These are phyloP conservation scores for Acephala macrosclerotiorum DNA, from an alignment of 2,329 filamentous ascomycete species.

Conservation along the genomic window DNA sequence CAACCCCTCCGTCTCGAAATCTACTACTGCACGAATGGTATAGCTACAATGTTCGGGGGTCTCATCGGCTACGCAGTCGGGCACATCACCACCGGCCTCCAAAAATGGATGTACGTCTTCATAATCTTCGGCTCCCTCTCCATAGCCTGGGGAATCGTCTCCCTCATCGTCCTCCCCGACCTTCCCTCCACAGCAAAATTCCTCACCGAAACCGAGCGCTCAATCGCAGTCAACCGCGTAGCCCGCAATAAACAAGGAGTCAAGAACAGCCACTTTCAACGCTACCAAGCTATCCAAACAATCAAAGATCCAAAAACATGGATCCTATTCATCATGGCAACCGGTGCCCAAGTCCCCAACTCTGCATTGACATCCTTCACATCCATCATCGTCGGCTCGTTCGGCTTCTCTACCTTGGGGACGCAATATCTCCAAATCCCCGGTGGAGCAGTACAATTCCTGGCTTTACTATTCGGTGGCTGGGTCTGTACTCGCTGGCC, in stretches of 20 bases:
- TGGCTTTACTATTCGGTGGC: conserved; percentile 58
- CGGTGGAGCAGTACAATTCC: conserved; percentile 63
- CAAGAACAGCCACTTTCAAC: conserved; percentile 58
- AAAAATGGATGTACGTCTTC: conserved; percentile 64
- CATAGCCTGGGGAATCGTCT: conserved; percentile 59
- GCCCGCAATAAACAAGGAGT: conserved; percentile 59
- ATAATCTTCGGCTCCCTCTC: conserved; percentile 65
- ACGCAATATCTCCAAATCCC: conserved; percentile 67
- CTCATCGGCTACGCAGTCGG: conserved; percentile 55
- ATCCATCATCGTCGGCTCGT: conserved; percentile 36
- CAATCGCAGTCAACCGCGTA: conserved; percentile 60
- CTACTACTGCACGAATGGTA: conserved; percentile 50
- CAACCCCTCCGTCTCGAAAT: conserved; percentile 48
- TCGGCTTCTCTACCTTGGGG: conserved; percentile 52
- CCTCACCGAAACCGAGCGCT: conserved; percentile 62
- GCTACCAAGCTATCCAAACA: conserved; percentile 55
- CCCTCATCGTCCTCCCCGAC: conserved; percentile 67
- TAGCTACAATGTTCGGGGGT: conserved; percentile 59
- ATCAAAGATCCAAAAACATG: conserved; percentile 63
- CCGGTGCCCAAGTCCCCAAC: conserved; percentile 62
- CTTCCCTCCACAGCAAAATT: conserved; percentile 68
- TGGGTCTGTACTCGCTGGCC: conserved; percentile 60
- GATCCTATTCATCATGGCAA: conserved; percentile 61
- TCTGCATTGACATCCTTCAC: conserved; percentile 59
- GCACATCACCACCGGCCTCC: conserved; percentile 60